Conservation (phyloP, 495 filamentous ascomycete species). For the Lasiosphaeria hispida region DNA sequence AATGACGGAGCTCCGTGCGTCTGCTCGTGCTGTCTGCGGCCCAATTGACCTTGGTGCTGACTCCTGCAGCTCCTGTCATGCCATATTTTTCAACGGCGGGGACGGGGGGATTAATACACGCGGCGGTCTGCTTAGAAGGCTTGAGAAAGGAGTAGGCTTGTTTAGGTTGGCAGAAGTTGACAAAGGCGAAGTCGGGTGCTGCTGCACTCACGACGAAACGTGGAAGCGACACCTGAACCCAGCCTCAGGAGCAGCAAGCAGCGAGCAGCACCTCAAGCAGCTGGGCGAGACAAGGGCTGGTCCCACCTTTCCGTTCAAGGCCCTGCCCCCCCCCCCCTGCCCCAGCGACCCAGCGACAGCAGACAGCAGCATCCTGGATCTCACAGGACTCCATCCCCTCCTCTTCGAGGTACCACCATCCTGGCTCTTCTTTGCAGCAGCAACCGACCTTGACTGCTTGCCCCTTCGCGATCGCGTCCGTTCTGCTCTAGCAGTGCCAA, state of each 20-base stretch:
- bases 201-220: background rate
- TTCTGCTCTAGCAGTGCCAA: background rate
- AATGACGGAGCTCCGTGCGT: no score
- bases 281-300: slow-evolving; percentile 8
- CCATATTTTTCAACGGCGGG: no score
- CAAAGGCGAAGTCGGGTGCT: no score
- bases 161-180: no score
- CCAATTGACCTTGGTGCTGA: no score
- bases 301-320: background rate
- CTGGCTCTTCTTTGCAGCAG: slow-evolving; percentile 7
- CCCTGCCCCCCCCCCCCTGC: background rate
- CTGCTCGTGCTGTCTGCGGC: no score
- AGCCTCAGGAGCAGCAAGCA: background rate
- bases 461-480: background rate
- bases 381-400: background rate
- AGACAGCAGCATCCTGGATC: background rate
- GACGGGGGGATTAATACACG: no score
- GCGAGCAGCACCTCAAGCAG: background rate
- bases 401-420: slow-evolving; percentile 3
- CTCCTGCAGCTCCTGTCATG: no score
- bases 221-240: background rate
- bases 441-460: slow-evolving; percentile 1
- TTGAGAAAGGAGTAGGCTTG: no score
- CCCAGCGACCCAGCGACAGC: background rate
- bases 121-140: no score